Evolutionary conservation across 768 basidiomycete genomes (phyloP).

Genomic region (Mycena vitilis): DNA sequence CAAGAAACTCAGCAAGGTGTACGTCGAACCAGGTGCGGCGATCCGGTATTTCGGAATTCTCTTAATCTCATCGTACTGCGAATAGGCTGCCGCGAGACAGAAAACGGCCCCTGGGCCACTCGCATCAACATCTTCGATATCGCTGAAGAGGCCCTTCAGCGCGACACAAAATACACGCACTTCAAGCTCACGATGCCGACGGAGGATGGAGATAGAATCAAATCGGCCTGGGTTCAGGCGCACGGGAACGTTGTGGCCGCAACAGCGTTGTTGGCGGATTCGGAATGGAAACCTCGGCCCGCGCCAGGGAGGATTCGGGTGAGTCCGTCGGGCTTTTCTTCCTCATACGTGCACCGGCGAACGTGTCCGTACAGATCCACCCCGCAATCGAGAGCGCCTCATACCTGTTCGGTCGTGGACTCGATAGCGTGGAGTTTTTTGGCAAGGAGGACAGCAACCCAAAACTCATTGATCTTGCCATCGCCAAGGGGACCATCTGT

Average conservation of each 20-base stretch:
- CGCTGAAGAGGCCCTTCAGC: not conserved
- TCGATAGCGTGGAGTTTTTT: not conserved
- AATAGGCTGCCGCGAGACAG: not conserved
- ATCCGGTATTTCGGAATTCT: not conserved
- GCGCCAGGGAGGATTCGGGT: not conserved
- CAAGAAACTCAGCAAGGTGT: slow-evolving; percentile 13
- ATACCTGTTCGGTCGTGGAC: not conserved
- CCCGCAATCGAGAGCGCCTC: not conserved
- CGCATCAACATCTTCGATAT: too few relatives aligned
- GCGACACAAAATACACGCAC: not conserved
- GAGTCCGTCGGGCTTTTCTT: not conserved
- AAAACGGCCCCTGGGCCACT: not conserved
- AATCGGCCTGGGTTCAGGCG: not conserved
- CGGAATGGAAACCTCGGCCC: not conserved
- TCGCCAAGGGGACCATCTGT: slow-evolving; percentile 7
- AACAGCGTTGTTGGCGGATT: not conserved
- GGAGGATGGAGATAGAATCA: not conserved
- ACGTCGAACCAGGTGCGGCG: slow-evolving; percentile 9
- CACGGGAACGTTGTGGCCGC: not conserved
- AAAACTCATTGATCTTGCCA: not conserved
- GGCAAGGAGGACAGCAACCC: not conserved
- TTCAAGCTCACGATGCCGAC: not conserved
- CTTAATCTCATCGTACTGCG: too few relatives aligned
- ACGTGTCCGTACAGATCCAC: not conserved
- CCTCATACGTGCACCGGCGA: too few relatives aligned